Evolutionary conservation across 208 protist genomes (phyloP).

Genomic region (Crithidia brevicula): DNA sequence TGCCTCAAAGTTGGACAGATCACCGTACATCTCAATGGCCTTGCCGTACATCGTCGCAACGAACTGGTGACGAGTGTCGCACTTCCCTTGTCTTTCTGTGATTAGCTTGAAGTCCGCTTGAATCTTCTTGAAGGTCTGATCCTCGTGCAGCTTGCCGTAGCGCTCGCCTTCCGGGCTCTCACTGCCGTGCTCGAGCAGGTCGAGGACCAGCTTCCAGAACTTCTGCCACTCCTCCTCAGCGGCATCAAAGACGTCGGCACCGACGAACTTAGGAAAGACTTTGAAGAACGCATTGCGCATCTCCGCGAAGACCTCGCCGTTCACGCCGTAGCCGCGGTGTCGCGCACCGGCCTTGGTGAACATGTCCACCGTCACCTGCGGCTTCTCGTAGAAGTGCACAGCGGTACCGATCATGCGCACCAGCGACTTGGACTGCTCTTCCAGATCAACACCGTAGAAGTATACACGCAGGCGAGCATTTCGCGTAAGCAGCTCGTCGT

Average conservation of each 20-base stretch:
- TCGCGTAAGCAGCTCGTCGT: slow-evolving; percentile 57
- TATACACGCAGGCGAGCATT: slow-evolving; percentile 56
- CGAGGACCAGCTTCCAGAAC: slow-evolving; percentile 62
- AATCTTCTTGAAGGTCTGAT: slow-evolving; percentile 49
- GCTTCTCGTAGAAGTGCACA: slow-evolving; percentile 74
- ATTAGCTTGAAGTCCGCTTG: slow-evolving; percentile 68
- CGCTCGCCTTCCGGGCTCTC: slow-evolving; percentile 56
- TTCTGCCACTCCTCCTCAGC: slow-evolving; percentile 67
- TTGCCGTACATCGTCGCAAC: slow-evolving; percentile 69
- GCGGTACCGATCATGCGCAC: slow-evolving; percentile 69
- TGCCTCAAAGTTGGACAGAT: slow-evolving; percentile 59
- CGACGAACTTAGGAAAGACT: slow-evolving; percentile 77
- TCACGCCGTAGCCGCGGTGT: slow-evolving; percentile 73
- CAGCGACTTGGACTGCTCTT: slow-evolving; percentile 65
- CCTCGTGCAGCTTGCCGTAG: slow-evolving; percentile 50
- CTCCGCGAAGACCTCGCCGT: slow-evolving; percentile 43
- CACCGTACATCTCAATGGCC: slow-evolving; percentile 69
- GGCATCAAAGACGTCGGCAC: slow-evolving; percentile 51
- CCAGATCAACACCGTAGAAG: slow-evolving; percentile 66
- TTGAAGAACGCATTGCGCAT: slow-evolving; percentile 74
- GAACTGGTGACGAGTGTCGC: slow-evolving; percentile 56
- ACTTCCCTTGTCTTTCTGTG: slow-evolving; percentile 48
- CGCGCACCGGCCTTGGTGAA: slow-evolving; percentile 67
- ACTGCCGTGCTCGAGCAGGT: slow-evolving; percentile 59
- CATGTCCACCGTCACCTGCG: slow-evolving; percentile 58